These are phyloP conservation scores for Yueomyces sp. DNA, from an alignment of 805 yeast species.

Conservation along the genomic window DNA sequence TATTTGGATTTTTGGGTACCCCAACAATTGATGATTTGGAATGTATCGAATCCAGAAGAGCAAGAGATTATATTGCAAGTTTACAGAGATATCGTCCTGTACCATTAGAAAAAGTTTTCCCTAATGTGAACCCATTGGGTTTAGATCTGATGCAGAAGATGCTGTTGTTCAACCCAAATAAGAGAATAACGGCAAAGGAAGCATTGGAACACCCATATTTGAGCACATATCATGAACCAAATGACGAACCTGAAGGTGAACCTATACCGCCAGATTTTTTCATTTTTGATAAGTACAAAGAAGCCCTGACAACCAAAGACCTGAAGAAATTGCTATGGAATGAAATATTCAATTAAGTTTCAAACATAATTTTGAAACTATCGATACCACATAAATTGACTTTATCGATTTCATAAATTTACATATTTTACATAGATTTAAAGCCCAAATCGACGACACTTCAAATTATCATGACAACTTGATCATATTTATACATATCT, in stretches of 20 bases:
- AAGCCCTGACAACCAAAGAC: constrained; percentile 61
- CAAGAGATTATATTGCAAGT: constrained; percentile 75
- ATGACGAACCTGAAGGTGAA: constrained; percentile 78
- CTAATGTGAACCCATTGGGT: constrained; percentile 49
- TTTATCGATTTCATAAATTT: too few relatives aligned
- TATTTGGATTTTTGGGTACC: constrained; percentile 77
- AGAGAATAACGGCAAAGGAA: constrained; percentile 70
- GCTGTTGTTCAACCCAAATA: constrained; percentile 71
- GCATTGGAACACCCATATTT: constrained; percentile 83
- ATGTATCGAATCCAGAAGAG: constrained; percentile 65
- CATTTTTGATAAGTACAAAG: constrained; percentile 76
- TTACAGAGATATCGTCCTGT: constrained; percentile 45
- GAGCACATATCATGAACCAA: constrained; percentile 82
- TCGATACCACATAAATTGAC: too few relatives aligned
- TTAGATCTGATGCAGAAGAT: constrained; percentile 55
- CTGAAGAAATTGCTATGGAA: constrained; percentile 65
- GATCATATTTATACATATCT: too few relatives aligned
- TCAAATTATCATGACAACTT: too few relatives aligned
- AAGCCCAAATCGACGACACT: too few relatives aligned
- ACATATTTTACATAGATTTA: too few relatives aligned
- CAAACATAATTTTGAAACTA: too few relatives aligned
- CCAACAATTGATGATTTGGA: constrained; percentile 71
- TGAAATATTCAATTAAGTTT: constrained; percentile 36
- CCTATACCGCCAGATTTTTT: constrained; percentile 81
- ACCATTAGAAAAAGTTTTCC: constrained; percentile 23